These are phyloP conservation scores for Aspergillus jensenii DNA, from an alignment of 2,329 filamentous ascomycete genomes.

Conservation along the genomic window DNA sequence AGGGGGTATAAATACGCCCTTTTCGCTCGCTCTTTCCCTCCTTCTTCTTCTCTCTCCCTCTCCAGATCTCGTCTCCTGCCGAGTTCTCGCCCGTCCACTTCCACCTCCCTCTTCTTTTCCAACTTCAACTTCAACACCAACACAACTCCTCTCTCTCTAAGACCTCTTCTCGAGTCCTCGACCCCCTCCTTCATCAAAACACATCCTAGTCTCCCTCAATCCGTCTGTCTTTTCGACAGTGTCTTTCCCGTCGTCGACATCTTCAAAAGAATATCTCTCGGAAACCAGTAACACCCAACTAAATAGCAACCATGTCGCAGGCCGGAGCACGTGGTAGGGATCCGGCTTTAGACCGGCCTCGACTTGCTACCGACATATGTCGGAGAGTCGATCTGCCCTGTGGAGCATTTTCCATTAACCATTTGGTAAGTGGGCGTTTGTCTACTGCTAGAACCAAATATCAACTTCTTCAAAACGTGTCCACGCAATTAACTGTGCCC, in stretches of 20 bases:
- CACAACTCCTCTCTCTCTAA: background rate
- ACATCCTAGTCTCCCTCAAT: background rate
- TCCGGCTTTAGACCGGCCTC: slow-evolving; percentile 23
- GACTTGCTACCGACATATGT: slow-evolving; percentile 22
- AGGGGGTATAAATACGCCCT: background rate
- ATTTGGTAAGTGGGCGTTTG: slow-evolving; percentile 22
- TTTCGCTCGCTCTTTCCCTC: background rate
- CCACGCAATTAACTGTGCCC: background rate
- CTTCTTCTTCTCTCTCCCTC: background rate
- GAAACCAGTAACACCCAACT: background rate
- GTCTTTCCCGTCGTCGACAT: background rate
- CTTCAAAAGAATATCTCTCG: background rate
- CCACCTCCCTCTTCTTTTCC: background rate
- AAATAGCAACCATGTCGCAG: slow-evolving; percentile 5
- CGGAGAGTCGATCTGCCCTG: slow-evolving; percentile 25
- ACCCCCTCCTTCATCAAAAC: background rate
- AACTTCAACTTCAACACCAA: background rate
- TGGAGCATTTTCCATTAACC: slow-evolving; percentile 22
- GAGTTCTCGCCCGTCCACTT: background rate
- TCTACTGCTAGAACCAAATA: background rate
- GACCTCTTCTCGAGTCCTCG: background rate
- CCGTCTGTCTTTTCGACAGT: background rate
- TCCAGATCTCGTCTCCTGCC: background rate
- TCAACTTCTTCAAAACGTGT: background rate
- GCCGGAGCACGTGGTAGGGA: slow-evolving; percentile 8